Evolutionary conservation across 257 asterid species (phyloP), one percentile per base, ranked within the genome.

Genomic region (Plantago elongata): DNA sequence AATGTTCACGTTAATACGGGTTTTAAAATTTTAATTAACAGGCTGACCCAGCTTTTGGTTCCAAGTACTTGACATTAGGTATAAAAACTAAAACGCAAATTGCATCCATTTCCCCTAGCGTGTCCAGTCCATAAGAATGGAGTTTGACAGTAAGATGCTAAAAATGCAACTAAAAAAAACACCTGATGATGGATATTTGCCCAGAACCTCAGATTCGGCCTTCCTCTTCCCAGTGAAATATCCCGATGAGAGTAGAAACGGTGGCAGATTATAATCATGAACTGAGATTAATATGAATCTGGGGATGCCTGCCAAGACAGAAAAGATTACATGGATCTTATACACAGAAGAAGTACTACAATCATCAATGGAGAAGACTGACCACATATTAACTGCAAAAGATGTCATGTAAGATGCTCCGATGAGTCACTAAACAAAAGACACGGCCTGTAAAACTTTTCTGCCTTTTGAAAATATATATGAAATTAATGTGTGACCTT

Each of bases 191-290:
- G 97, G 96, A 80, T 72, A 93, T 77, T 89, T 93, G 57, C 94
- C 83, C 30, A 85, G 86, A 83, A 93, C 90, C 82, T 89, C 96
- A 14, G 96, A 85, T 79, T 89, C 99, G 56, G 99, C 99, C 81
- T 85, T 93, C 77, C 97, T 87, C 78, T 93, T 93, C 51, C 99
- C 99, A 0, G 80, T 81, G 81, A 89, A 89, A 83, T 93, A 93
- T 37, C 94, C 90, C 10, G 83, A 72, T 55, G 84, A 57, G 47
- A 89, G 88, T 67, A 89, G 72, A 78, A 93, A 93, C 7, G 94
- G 72, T 8, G 99, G 99, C 64, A 93, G 76, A 68, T 93, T 93
- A 74, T 93, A 93, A 74, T 93, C 96, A 78, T 93, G 99, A 52
- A 89, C 99, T 0, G 99, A 89, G 78, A 93, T 89, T 79, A 93